A percentile compares a stretch with the other conserved stretches of the same genome.
phyloP scores from a whole-genome alignment of 305 asterid species.

The Solanum aculeatissimum region DNA sequence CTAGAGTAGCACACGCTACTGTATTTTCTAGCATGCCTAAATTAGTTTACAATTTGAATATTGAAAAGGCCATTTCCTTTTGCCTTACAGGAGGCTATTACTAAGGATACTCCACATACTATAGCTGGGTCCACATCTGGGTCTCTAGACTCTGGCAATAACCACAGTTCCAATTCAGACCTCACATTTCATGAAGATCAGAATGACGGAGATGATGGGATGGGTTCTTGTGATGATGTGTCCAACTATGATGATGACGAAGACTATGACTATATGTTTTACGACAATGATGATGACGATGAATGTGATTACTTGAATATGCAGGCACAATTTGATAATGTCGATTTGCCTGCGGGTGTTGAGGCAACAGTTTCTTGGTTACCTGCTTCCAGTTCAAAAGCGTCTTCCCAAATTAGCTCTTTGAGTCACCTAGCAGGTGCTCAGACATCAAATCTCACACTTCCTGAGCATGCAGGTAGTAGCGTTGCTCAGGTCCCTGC shows the following conservation, averaged over 20 bases:
- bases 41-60: background rate
- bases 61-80: background rate
- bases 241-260: conserved; percentile 12
- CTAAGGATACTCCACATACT: conserved; percentile 15
- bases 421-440: background rate
- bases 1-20: background rate
- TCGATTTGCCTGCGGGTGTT: conserved; percentile 57
- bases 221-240: conserved; percentile 11
- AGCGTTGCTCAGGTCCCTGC: background rate
- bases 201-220: conserved; percentile 14
- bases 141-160: conserved; percentile 15
- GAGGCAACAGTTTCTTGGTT: conserved; percentile 52
- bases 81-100: conserved; percentile 18
- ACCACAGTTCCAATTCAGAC: conserved; percentile 23
- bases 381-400: background rate
- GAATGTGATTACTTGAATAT: conserved; percentile 21
- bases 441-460: conserved; percentile 1
- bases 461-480: background rate
- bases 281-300: conserved; percentile 12
- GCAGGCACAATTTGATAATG: conserved; percentile 58
- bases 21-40: background rate
- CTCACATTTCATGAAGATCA: conserved; percentile 25
- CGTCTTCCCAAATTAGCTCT: background rate
- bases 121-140: conserved; percentile 19
- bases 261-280: conserved; percentile 16